phyloP scores from a whole-genome alignment of 305 asterid species.

The Fraxinus baroniana region DNA sequence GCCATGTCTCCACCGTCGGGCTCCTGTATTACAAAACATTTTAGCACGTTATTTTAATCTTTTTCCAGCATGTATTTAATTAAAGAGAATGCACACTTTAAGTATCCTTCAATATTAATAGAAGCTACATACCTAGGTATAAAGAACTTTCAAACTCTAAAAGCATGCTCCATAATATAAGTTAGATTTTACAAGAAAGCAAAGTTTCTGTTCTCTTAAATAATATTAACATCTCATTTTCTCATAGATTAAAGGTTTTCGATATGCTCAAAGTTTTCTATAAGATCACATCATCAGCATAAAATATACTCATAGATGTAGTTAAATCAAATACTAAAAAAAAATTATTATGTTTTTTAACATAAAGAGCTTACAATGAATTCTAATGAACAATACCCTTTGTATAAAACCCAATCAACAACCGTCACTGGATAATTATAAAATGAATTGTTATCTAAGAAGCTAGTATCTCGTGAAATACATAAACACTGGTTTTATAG shows the following conservation, averaged over 20 bases:
- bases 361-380: neutral
- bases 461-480: neutral
- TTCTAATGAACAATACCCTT: neutral
- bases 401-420: neutral
- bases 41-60: neutral
- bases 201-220: neutral
- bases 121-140: neutral
- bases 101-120: neutral
- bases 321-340: neutral
- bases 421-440: neutral
- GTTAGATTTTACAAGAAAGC: neutral
- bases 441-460: neutral
- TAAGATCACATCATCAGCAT: neutral
- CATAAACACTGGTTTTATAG: neutral
- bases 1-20: constrained; percentile 27
- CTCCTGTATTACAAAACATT: constrained; percentile 35
- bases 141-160: neutral
- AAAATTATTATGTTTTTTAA: neutral
- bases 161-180: neutral
- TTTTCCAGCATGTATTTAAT: neutral
- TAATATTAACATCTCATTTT: neutral
- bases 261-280: neutral
- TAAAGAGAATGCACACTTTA: neutral
- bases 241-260: neutral
- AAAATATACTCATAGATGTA: neutral